Conservation (phyloP, 2,329 filamentous ascomycete species). For the Ophiostoma triangulosporum region DNA sequence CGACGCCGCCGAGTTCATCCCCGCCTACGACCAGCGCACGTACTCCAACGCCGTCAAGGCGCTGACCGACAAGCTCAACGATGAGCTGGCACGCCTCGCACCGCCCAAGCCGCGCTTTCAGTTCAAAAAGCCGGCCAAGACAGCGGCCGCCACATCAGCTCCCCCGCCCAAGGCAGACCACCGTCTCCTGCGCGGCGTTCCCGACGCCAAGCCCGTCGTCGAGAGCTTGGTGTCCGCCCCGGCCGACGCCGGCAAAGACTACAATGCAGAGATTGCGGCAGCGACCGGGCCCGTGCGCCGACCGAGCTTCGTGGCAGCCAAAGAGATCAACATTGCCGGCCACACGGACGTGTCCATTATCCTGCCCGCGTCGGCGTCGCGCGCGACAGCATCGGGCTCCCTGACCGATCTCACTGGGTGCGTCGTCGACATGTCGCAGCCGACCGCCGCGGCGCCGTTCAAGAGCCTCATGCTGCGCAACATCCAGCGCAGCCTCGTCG, state of each 20-base stretch:
- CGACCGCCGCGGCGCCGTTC: constrained; percentile 40
- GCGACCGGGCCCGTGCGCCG: constrained; percentile 33
- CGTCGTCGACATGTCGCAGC: constrained; percentile 67
- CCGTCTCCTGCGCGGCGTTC: constrained; percentile 21
- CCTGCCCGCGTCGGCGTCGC: constrained; percentile 55
- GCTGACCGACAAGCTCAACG: constrained; percentile 64
- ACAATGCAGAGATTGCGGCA: constrained; percentile 41
- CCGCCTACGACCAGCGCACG: constrained; percentile 77
- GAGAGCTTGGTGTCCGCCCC: background rate
- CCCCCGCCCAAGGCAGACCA: constrained; percentile 28
- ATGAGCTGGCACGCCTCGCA: constrained; percentile 50
- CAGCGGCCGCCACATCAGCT: constrained; percentile 17
- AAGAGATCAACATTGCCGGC: constrained; percentile 50
- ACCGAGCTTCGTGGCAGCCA: constrained; percentile 49
- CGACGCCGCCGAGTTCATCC: constrained; percentile 68
- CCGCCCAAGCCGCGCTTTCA: constrained; percentile 65
- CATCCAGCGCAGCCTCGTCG: constrained; percentile 55
- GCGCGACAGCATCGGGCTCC: constrained; percentile 60
- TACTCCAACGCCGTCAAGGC: constrained; percentile 77
- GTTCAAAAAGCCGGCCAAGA: constrained; percentile 41
- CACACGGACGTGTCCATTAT: constrained; percentile 62
- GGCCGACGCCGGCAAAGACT: constrained; percentile 29
- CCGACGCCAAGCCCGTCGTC: background rate
- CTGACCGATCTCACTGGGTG: constrained; percentile 56
- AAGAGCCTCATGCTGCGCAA: constrained; percentile 55